Base-by-base conservation (phyloP, 371 early-diverging fungal genomes). In the Mortierella sp. region DNA sequence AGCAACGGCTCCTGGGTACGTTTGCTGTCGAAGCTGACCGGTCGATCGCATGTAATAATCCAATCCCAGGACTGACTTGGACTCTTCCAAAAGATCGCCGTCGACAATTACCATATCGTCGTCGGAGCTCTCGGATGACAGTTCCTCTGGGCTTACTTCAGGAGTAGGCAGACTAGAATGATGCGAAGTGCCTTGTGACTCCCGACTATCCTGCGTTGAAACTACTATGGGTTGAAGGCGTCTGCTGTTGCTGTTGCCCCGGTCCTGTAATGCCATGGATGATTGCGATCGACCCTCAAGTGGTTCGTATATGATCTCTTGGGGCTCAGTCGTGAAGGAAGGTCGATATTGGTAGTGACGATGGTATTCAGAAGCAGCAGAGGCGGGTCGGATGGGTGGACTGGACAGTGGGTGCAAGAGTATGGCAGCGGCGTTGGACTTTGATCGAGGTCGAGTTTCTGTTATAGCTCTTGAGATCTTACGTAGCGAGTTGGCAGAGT, bases 81-180 rank as follows among this genome's bases (percentile, higher is more conserved):
- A 74, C 43, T 78, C 73, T 14, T 78, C 79, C 44, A 78, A 35
- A 35, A 68, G 51, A 1, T 81, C 71, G 10, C 72, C 76, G 29
- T 76, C 76, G 29, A 75, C 71, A 7, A 72, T 72, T 8, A 74
- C 78, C 68, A 79, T 51, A 38, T 85, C 86, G 8, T 86, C 86
- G n/a, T 86, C 86, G n/a, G 82, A 82, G 49, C 86, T 86, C 7
- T 82, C 81, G 10, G 46, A 48, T 0, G 78, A 78, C 7, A 82
- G 70, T 38, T 86, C 86, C n/a, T 71, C 86, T n/a, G 75, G 86
- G 58, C 86, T 84, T 44, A 78, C 79, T 18, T 84, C 85, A 16
- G 85, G 85, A 7, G 85, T 84, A 10, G 85, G 85, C 2, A 86
- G 71, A 35, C 79, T 35, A 41, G 38, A 49, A 18, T 70, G 48